These are phyloP conservation scores for Apophysomyces ossiformis DNA, from an alignment of 371 early-diverging fungal genomes.

Conservation along the genomic window DNA sequence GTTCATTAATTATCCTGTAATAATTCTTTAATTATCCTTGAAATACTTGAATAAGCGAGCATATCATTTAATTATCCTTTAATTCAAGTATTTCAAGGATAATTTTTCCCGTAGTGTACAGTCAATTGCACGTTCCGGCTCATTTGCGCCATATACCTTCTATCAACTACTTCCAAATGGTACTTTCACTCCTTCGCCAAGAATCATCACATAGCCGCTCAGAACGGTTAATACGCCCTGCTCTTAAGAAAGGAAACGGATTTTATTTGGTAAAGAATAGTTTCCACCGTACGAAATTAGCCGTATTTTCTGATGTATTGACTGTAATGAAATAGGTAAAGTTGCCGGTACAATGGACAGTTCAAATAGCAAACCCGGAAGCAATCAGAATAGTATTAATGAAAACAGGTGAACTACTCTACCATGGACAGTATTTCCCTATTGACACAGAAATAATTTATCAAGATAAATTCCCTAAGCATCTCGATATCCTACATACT, in stretches of 20 bases:
- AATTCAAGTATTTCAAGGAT: no score
- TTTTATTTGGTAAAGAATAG: slow-evolving; percentile 12
- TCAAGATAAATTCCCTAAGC: slow-evolving; percentile 20
- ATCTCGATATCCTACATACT: slow-evolving; percentile 12
- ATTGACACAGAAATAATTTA: neutral
- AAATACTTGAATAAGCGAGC: no score
- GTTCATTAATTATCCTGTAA: no score
- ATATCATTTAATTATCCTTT: no score
- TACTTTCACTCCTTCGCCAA: neutral
- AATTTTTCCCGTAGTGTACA: neutral
- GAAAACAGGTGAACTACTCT: slow-evolving; percentile 35
- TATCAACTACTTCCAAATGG: slow-evolving; percentile 3
- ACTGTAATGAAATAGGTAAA: slow-evolving; percentile 16
- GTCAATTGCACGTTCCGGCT: slow-evolving; percentile 9
- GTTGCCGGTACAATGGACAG: slow-evolving; percentile 34
- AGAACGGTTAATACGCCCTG: slow-evolving; percentile 13
- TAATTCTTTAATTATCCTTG: no score
- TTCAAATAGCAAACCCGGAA: slow-evolving; percentile 34
- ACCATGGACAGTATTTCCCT: neutral
- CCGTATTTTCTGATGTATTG: neutral
- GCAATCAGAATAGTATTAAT: slow-evolving; percentile 29
- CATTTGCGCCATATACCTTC: slow-evolving; percentile 18
- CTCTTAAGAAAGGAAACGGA: slow-evolving; percentile 15
- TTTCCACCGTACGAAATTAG: neutral
- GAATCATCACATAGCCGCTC: slow-evolving; percentile 13